These are phyloP conservation scores for Candida buenavistaensis DNA, from an alignment of 1,139 yeast species.

Conservation along the genomic window DNA sequence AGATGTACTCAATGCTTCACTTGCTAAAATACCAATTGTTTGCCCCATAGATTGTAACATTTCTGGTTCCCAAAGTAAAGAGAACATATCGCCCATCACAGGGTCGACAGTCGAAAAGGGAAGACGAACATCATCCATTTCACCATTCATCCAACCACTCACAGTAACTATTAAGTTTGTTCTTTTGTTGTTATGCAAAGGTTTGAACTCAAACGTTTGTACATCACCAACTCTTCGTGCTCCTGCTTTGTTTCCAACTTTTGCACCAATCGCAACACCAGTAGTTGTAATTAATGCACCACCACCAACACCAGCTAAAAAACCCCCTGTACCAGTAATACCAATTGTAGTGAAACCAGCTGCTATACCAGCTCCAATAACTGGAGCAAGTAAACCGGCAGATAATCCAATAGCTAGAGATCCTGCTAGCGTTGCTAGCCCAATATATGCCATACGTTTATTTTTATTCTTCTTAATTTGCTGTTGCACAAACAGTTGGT, in stretches of 20 bases:
- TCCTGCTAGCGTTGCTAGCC: conserved; percentile 97
- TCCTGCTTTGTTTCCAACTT: conserved; percentile 86
- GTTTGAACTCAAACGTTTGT: conserved; percentile 88
- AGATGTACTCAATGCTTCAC: conserved; percentile 89
- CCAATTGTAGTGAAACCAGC: conserved; percentile 97
- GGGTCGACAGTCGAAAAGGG: conserved; percentile 98
- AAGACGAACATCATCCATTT: conserved; percentile 90
- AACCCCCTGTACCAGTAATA: conserved; percentile 85
- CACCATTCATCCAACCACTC: conserved; percentile 98
- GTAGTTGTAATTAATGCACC: conserved; percentile 92
- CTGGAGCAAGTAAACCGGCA: conserved; percentile 95
- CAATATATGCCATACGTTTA: conserved; percentile 81
- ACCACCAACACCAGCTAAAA: conserved; percentile 96
- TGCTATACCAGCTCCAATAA: conserved; percentile 97
- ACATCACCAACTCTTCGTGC: conserved; percentile 86
- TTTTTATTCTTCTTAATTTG: conserved; percentile 66
- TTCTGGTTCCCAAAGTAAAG: conserved; percentile 97
- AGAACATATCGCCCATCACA: conserved; percentile 92
- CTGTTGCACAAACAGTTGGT: conserved; percentile 65
- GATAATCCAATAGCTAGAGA: conserved; percentile 91
- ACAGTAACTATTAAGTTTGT: conserved; percentile 88
- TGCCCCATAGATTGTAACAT: conserved; percentile 96
- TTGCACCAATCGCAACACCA: conserved; percentile 89
- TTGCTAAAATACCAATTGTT: conserved; percentile 88
- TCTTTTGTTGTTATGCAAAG: conserved; percentile 87